Evolutionary conservation across 116 monocot genomes (phyloP).

Genomic region (Iris pallida): DNA sequence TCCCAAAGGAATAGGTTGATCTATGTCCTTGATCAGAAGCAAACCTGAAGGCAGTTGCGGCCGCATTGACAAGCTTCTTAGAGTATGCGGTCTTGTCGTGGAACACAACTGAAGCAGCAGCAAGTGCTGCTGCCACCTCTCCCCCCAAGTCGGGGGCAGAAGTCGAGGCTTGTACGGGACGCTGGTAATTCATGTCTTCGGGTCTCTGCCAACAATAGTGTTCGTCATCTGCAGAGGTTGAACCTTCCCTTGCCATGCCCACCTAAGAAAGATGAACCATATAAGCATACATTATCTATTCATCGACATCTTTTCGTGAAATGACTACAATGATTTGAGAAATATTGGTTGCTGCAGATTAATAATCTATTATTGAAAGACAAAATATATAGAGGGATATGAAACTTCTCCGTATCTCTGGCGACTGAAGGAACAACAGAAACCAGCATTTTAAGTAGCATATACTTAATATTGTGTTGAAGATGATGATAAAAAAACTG

Average conservation of each 20-base stretch:
- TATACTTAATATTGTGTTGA: too few species aligned
- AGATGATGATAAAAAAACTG: too few species aligned
- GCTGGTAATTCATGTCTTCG: constrained; percentile 36
- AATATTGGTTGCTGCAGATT: too few species aligned
- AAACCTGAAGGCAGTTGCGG: constrained; percentile 28
- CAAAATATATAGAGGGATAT: too few species aligned
- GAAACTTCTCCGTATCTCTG: too few species aligned
- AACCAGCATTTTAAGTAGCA: too few species aligned
- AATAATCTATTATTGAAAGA: too few species aligned
- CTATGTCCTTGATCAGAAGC: constrained; percentile 11
- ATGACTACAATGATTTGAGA: too few species aligned
- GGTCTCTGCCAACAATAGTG: constrained; percentile 52
- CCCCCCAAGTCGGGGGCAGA: constrained; percentile 29
- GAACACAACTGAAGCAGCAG: constrained; percentile 51
- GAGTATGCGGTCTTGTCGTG: constrained; percentile 30
- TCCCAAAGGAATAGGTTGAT: constrained; percentile 16
- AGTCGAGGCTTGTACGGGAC: constrained; percentile 14
- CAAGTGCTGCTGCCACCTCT: constrained; percentile 44
- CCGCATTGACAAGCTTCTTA: constrained; percentile 25
- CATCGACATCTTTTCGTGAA: too few species aligned
- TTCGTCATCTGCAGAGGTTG: constrained; percentile 22
- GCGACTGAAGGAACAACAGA: too few species aligned
- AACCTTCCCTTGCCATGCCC: constrained; percentile 14
- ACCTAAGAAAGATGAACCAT: constrained; percentile 9
- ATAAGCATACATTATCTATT: too few species aligned